Evolutionary conservation across 331 rosid genomes (phyloP).

Genomic region (Acacia pycnantha): DNA sequence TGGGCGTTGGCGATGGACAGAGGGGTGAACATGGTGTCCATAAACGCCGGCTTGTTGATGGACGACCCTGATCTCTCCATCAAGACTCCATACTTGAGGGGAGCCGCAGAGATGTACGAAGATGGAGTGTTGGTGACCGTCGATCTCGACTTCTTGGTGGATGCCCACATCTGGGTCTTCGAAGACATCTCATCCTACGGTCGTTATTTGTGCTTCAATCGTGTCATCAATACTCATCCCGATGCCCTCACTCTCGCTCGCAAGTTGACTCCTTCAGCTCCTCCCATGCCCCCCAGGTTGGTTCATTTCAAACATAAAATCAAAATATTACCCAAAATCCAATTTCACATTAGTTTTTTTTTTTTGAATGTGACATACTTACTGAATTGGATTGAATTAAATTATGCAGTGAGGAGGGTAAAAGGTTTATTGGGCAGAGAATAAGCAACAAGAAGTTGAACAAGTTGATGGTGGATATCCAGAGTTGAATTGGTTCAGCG

Average conservation of each 20-base stretch:
- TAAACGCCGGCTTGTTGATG: conserved; percentile 57
- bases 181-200: conserved; percentile 82
- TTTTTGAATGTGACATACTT: background rate
- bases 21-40: conserved; percentile 75
- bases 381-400: background rate
- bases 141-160: conserved; percentile 56
- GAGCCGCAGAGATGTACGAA: conserved; percentile 97
- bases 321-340: no score
- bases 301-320: background rate
- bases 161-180: conserved; percentile 66
- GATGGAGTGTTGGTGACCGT: conserved; percentile 82
- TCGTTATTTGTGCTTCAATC: conserved; percentile 83
- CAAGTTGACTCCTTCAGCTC: conserved; percentile 47
- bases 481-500: conserved; percentile 17
- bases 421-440: conserved; percentile 54
- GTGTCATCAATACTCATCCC: conserved; percentile 49
- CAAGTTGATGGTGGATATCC: conserved; percentile 69
- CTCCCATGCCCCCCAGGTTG: conserved; percentile 51
- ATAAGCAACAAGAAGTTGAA: conserved; percentile 87
- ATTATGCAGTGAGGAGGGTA: conserved; percentile 51
- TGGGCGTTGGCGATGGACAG: conserved; percentile 96
- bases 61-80: conserved; percentile 47
- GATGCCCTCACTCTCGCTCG: conserved; percentile 70
- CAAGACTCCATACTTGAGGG: conserved; percentile 64
- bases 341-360: no score